Evolutionary conservation across 2,329 filamentous ascomycete species (phyloP).

Genomic region (Stagonosporopsis cucurbitacearum): DNA sequence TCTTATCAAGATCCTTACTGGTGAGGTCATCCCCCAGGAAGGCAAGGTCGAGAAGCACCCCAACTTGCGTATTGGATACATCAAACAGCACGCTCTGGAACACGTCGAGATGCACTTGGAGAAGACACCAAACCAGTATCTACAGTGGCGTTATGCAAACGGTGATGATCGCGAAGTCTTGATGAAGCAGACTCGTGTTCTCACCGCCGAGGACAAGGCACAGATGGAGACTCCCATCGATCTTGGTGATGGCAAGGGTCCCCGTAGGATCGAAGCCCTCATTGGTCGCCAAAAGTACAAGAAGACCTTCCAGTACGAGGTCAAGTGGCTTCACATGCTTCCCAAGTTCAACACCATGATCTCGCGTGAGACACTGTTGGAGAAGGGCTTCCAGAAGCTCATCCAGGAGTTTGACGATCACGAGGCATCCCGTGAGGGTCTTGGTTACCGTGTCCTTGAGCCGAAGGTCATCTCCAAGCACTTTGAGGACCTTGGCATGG

Average conservation of each 20-base stretch:
- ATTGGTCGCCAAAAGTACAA: slow-evolving; percentile 99
- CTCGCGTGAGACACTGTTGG: slow-evolving; percentile 86
- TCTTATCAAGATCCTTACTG: slow-evolving; percentile 95
- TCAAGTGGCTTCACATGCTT: slow-evolving; percentile 88
- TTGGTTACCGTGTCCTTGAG: slow-evolving; percentile 92
- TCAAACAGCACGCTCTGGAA: slow-evolving; percentile 98
- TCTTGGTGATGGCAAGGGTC: slow-evolving; percentile 79
- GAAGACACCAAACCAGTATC: slow-evolving; percentile 98
- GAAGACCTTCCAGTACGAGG: slow-evolving; percentile 98
- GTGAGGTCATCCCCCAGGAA: slow-evolving; percentile 80
- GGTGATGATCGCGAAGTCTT: slow-evolving; percentile 96
- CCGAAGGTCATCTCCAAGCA: slow-evolving; percentile 96
- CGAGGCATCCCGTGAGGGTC: slow-evolving; percentile 96
- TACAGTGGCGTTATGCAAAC: slow-evolving; percentile 98
- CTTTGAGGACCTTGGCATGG: slow-evolving; percentile 94
- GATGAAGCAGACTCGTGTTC: slow-evolving; percentile 93
- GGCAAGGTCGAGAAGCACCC: slow-evolving; percentile 98
- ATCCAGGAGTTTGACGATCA: slow-evolving; percentile 99
- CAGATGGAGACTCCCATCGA: slow-evolving; percentile 94
- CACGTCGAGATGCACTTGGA: slow-evolving; percentile 99
- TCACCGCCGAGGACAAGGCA: slow-evolving; percentile 81
- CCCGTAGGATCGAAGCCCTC: slow-evolving; percentile 80
- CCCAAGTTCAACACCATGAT: slow-evolving; percentile 94
- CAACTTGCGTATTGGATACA: slow-evolving; percentile 98
- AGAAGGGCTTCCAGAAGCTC: slow-evolving; percentile 88